Evolutionary conservation across 2,329 filamentous ascomycete genomes (phyloP), one percentile per base, ranked within the genome.

Genomic region (Aspergillaceae sp.): DNA sequence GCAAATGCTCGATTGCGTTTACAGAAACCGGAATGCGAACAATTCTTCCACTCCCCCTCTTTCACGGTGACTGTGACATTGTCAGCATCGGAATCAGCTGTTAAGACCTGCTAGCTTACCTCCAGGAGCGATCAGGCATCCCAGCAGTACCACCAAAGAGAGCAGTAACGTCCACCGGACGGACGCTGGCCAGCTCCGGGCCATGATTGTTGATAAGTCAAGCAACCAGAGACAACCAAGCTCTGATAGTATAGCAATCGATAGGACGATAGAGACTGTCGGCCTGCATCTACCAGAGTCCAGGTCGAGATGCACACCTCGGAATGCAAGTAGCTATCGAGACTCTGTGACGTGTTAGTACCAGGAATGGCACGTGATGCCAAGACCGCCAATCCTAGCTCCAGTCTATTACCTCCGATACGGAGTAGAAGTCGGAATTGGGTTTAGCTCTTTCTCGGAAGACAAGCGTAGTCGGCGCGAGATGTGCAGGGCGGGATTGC

Each of bases 11-110:
- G 83, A 71, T 97, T 97, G 54, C 92, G 86, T 65, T 89, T 92
- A 72, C 92, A 98, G 74, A 98, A 98, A 59, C 92, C 92, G 4
- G 91, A 92, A 65, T 98, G 91, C 56, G 86, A 74, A 73, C 92
- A 98, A 59, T 86, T 95, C 65, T 97, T 98, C 77, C 97, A 98
- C 67, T 94, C 90, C 60, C 95, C 83, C 64, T 95, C 86, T 72
- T 98, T 98, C 44, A 98, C 92, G 59, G 80, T 76, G 54, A 79
- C 89, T 94, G 56, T 19, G 19, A 19, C 29, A 48, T 47, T 26
- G 33, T 7, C 19, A 19, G 19, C 19, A 19, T 19, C 19, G 19
- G 19, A 19, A 19, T 19, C 19, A 19, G 19, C 19, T 19, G 19
- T 19, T 19, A 1, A 19, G 19, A 1, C 19, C 19, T n/a, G 9